phyloP scores from a whole-genome alignment of 495 filamentous ascomycete genomes.

The Aspergillus bridgeri region DNA sequence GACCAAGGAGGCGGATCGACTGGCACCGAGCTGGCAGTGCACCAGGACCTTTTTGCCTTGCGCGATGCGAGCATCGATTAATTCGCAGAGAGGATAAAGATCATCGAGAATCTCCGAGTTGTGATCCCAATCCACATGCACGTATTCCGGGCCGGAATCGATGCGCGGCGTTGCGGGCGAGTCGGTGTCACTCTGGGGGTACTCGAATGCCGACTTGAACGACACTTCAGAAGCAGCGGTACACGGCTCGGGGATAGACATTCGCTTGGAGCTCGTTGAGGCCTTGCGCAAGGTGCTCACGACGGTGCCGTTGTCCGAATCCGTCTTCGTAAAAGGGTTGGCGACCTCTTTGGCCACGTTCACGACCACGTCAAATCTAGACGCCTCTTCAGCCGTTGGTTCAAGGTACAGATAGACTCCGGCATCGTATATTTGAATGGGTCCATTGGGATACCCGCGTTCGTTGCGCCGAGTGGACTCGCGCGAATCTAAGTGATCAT shows the following conservation, averaged over 20 bases:
- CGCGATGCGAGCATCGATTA: conserved; percentile 74
- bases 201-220: conserved; percentile 71
- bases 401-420: conserved; percentile 91
- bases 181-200: conserved; percentile 42
- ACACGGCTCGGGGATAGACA: conserved; percentile 58
- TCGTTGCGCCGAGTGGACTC: conserved; percentile 61
- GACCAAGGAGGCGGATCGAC: conserved; percentile 92
- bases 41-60: conserved; percentile 84
- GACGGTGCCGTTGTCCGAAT: conserved; percentile 36
- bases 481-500: conserved; percentile 68
- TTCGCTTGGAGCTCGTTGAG: conserved; percentile 30
- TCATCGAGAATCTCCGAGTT: conserved; percentile 94
- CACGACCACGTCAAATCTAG: conserved; percentile 85
- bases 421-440: conserved; percentile 88
- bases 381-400: conserved; percentile 79
- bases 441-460: conserved; percentile 88
- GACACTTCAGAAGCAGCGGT: conserved; percentile 67
- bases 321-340: conserved; percentile 67
- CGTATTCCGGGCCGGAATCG: conserved; percentile 72
- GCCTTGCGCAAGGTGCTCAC: conserved; percentile 42
- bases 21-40: conserved; percentile 95
- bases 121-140: conserved; percentile 96
- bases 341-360: conserved; percentile 93
- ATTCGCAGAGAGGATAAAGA: conserved; percentile 76
- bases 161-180: conserved; percentile 54